phyloP scores from a whole-genome alignment of 2,329 filamentous ascomycete genomes.

The Annulohypoxylon truncatum region DNA sequence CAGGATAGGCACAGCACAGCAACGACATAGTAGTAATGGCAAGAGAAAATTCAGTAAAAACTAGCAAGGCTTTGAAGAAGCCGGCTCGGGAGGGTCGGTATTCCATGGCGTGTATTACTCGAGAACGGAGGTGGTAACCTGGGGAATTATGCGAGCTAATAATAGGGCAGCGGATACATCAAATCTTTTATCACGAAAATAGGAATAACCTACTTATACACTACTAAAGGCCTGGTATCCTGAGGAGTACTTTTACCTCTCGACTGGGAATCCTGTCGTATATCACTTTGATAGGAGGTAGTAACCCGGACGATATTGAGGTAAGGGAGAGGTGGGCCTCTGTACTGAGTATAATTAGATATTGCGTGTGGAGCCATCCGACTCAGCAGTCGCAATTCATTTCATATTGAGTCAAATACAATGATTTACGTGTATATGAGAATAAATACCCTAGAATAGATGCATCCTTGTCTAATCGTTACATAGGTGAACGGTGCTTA shows the following conservation, averaged over 20 bases:
- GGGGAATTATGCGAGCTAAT: neutral
- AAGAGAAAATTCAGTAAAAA: conserved; percentile 5
- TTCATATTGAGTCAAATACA: neutral
- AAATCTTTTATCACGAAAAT: neutral
- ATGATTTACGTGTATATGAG: neutral
- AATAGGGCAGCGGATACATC: neutral
- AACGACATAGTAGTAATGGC: conserved; percentile 20
- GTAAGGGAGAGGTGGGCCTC: neutral
- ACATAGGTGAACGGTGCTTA: neutral
- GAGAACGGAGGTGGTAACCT: neutral
- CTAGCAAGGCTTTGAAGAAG: neutral
- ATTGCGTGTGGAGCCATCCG: neutral
- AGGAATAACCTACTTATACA: neutral
- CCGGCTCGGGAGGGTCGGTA: neutral
- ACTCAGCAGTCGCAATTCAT: neutral
- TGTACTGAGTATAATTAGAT: neutral
- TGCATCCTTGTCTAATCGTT: neutral
- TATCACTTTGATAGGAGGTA: neutral
- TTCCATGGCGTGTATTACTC: neutral
- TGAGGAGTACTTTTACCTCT: neutral
- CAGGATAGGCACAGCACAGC: conserved; percentile 34
- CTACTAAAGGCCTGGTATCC: neutral
- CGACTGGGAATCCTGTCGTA: too few relatives aligned
- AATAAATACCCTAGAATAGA: neutral
- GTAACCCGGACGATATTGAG: neutral